Evolutionary conservation across 2,329 filamentous ascomycete genomes (phyloP), one percentile per base, ranked within the genome.

Genomic region (Parascedosporium putredinis): DNA sequence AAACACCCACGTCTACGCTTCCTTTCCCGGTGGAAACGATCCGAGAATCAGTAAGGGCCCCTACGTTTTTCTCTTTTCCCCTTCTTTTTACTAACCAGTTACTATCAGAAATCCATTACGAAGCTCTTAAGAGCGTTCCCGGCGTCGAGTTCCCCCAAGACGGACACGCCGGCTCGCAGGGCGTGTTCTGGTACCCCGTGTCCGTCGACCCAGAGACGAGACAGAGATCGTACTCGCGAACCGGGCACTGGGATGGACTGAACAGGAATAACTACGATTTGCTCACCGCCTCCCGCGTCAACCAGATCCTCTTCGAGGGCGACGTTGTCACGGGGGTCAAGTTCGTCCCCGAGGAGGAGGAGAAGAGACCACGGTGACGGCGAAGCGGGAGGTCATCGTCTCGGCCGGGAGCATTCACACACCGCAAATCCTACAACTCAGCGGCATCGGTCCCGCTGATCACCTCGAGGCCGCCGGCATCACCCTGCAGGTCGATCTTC

Each of bases 371-470:
- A 60, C 31, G 50, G 42, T 48, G 49, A 14, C 29, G 5, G 74
- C 72, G 2, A 65, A 60, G 3, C 64, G 64, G 27, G 77, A 80
- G 55, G 64, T 73, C 54, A 69, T 73, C 52, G 51, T 81, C 2
- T 67, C 74, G 1, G 73, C 70, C 2, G 78, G 78, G 5, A 64
- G 68, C 2, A 75, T 74, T 57, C 75, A 77, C 56, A 70, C 73
- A 0, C 76, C 76, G 0, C 73, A 79, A 52, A 60, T 78, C 5
- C 64, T 78, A 5, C 73, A 75, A 63, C 65, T 75, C 3, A 74
- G 70, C 38, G 74, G 75, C 2, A 51, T 69, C 29, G 74, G 74
- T 0, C 72, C 72, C 0, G 59, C 60, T 1, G 55, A 51, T 1
- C 65, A 73, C 40, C 62, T 76, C 1, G 53, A 63, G 14, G 58